phyloP scores from a whole-genome alignment of 176 grass and related monocot species.

The Oryza longistaminata region DNA sequence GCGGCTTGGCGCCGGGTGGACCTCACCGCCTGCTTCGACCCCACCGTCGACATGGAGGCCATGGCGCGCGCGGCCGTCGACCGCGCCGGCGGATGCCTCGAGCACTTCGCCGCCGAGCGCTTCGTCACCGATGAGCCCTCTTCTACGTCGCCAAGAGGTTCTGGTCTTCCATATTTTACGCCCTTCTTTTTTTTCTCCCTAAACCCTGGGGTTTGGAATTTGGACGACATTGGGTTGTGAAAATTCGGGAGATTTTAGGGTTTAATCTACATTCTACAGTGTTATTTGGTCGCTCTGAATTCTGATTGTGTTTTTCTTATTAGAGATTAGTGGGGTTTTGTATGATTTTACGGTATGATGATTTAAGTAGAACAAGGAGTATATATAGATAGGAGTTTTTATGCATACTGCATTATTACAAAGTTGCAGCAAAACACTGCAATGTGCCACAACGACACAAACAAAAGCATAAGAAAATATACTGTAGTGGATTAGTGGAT shows the following conservation, averaged over 20 bases:
- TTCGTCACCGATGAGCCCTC: constrained; percentile 24
- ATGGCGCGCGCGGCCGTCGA: constrained; percentile 25
- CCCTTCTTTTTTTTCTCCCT: neutral
- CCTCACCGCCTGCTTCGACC: constrained; percentile 37
- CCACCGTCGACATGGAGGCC: constrained; percentile 25
- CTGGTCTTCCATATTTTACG: neutral
- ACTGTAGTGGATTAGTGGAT: too few relatives aligned
- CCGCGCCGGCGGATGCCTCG: constrained; percentile 7
- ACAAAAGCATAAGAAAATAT: too few relatives aligned
- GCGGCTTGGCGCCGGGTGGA: constrained; percentile 34
- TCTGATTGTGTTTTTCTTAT: neutral
- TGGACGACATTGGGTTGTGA: neutral
- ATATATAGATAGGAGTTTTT: too few relatives aligned
- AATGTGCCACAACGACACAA: too few relatives aligned
- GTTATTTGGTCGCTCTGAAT: neutral
- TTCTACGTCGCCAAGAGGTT: constrained; percentile 25
- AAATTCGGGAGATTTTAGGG: neutral
- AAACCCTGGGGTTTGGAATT: neutral
- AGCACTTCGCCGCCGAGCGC: constrained; percentile 21
- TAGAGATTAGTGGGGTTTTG: too few relatives aligned
- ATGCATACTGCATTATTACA: too few relatives aligned
- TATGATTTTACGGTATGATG: too few relatives aligned
- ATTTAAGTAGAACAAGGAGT: too few relatives aligned
- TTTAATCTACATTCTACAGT: neutral
- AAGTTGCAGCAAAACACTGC: too few relatives aligned